These are phyloP conservation scores for Candida ascalaphidarum DNA, from an alignment of 805 yeast species.

Conservation along the genomic window DNA sequence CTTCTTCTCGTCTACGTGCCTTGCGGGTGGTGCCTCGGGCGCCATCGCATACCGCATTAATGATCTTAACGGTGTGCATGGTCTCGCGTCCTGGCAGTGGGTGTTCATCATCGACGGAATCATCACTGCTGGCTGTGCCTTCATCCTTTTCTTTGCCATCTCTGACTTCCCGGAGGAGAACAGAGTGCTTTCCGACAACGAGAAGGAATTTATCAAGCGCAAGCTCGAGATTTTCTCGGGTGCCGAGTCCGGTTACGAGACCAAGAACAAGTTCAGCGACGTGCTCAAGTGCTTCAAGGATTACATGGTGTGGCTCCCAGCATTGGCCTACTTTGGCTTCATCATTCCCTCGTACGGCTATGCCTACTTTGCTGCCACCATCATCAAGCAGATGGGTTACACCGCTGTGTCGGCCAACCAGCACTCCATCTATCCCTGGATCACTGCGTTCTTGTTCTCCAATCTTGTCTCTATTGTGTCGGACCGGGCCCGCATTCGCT, in stretches of 20 bases:
- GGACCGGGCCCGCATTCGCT: slow-evolving; percentile 17
- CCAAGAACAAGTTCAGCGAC: slow-evolving; percentile 4
- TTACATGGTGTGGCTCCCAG: slow-evolving; percentile 20
- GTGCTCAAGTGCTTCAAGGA: slow-evolving; percentile 13
- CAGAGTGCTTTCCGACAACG: slow-evolving; percentile 5
- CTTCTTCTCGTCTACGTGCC: slow-evolving; percentile 62
- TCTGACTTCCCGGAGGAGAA: slow-evolving; percentile 5
- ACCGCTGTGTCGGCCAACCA: slow-evolving; percentile 23
- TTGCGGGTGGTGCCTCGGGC: slow-evolving; percentile 77
- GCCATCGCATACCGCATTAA: slow-evolving; percentile 60
- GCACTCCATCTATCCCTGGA: too few relatives aligned
- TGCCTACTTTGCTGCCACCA: slow-evolving; percentile 37
- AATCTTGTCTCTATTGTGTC: slow-evolving; percentile 35
- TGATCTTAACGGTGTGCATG: slow-evolving; percentile 36
- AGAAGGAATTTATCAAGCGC: slow-evolving; percentile 6
- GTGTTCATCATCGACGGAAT: slow-evolving; percentile 9
- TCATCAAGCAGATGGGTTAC: slow-evolving; percentile 36
- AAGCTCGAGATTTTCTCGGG: slow-evolving; percentile 5
- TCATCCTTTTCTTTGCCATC: slow-evolving; percentile 3
- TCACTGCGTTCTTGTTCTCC: too few relatives aligned
- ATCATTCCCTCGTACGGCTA: slow-evolving; percentile 27
- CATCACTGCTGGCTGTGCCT: slow-evolving; percentile 4
- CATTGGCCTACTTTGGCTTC: slow-evolving; percentile 18
- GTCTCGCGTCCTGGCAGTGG: slow-evolving; percentile 11
- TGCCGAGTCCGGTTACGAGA: slow-evolving; percentile 5